Conservation (phyloP, 805 yeast species). For the Tetrapisispora iriomotensis region DNA sequence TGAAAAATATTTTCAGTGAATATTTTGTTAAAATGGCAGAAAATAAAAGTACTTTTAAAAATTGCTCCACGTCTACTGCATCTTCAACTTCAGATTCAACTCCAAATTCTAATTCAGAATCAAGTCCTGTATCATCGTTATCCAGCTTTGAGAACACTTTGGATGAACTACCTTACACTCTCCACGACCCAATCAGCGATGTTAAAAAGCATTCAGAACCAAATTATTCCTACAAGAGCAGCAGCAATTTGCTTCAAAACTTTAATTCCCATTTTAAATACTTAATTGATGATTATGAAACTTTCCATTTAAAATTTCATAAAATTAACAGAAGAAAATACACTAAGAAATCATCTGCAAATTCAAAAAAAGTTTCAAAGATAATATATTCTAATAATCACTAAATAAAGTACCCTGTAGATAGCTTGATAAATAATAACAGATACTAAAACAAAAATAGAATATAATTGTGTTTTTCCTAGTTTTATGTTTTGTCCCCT, state of each 20-base stretch:
- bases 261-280: conserved; percentile 22
- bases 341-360: not conserved
- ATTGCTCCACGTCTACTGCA: not conserved
- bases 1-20: conserved; percentile 6
- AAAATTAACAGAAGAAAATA: conserved; percentile 2
- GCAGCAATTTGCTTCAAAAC: conserved; percentile 7
- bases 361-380: no score
- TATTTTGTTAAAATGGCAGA: conserved; percentile 6
- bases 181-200: no score
- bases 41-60: conserved; percentile 4
- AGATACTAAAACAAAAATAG: no score
- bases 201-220: not conserved
- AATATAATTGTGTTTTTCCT: no score
- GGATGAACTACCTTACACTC: no score
- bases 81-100: not conserved
- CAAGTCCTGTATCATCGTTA: no score
- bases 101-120: not conserved
- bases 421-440: no score
- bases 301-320: conserved; percentile 7
- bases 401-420: no score
- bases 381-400: no score
- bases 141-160: no score
- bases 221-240: not conserved
- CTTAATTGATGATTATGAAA: conserved; percentile 24
- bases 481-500: no score